Base-by-base conservation (phyloP, 441 rosid genomes). In the Erodium trifolium region DNA sequence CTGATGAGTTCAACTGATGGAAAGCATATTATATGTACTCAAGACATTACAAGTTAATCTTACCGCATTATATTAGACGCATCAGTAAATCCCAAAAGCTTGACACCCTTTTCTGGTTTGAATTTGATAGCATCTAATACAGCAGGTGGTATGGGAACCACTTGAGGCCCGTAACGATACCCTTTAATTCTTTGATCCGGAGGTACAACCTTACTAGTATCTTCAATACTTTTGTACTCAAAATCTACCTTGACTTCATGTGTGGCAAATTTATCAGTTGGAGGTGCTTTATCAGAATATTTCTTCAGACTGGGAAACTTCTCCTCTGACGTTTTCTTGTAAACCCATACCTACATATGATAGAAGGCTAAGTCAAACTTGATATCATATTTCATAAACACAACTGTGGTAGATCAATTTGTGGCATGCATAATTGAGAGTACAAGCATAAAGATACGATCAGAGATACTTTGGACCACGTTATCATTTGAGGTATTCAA, bases 101-200 rank as follows among this genome's bases (percentile, higher is more conserved):
- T 93, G 75, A 91, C 83, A 49, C 99, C 78, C 78, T 93, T 91
- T 67, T 89, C 96, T 55, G 97, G 87, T 82, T 86, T 89, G 82
- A 88, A 89, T 78, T 88, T 90, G 78, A 87, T 84, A 55, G 92
- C 71, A 74, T 86, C 97, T 88, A 77, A 81, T 69, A 86, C 84
- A 76, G 80, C 93, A 70, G 85, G 71, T 74, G 97, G 85, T 73
- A 93, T 78, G 66, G 97, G 97, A 77, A 93, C 79, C n/a, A 93
- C 91, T 67, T 91, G 99, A 71, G 93, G 97, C 65, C 99, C 99
- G 79, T 89, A 93, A 64, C 86, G 88, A 73, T 85, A 91, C 68
- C 97, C 99, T 76, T 91, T 93, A 77, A 88, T 88, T 80, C 97
- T 85, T 82, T 91, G 96, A 51, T 91, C 93, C 14, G 92, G 95